Evolutionary conservation across 208 protist genomes (phyloP), one percentile per base, ranked within the genome.

Genomic region (Lotmaria passim): DNA sequence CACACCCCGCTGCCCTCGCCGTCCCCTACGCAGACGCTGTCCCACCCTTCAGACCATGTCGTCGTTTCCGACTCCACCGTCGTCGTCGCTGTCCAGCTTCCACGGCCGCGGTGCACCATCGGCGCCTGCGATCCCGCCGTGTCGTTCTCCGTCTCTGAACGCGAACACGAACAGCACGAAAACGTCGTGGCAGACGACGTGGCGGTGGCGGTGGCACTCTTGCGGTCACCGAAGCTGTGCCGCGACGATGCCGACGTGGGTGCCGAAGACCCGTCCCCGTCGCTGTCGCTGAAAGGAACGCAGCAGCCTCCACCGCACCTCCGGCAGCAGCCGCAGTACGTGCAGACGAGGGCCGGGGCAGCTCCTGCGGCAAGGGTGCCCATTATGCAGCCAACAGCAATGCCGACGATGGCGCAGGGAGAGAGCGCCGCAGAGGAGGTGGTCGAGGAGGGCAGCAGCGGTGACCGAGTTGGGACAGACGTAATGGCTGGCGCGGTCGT

Each of bases 271-370:
- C 7, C 26, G 52, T 41, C 31, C 19, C 52, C 23, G 5, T 60
- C 24, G 55, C 11, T 23, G 7, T 3, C 55, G 55, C 36, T 2
- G 38, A 19, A 14, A 7, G 12, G 11, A 10, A 28, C 50, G 21
- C 33, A 19, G 36, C 55, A 28, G 55, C 55, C 36, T 1, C 55
- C 33, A n/a, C 55, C 36, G 36, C 55, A 33, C 23, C 55, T n/a
- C 11, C 38, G 36, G 36, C 55, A 60, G 36, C 3, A 47, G 38
- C 7, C 38, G n/a, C 55, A 30, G 55, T 47, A 47, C 14, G 21
- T 33, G 55, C 36, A 33, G 36, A 39, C 1, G 21, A 44, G 36
- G 55, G 3, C 55, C 21, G 30, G 7, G 7, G 23, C 50, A 36
- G 36, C 28, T 8, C 50, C 50, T 5, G 33, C 31, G 5, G n/a